These are phyloP conservation scores for Cantharellus anzutake DNA, from an alignment of 768 basidiomycete species.

Conservation along the genomic window DNA sequence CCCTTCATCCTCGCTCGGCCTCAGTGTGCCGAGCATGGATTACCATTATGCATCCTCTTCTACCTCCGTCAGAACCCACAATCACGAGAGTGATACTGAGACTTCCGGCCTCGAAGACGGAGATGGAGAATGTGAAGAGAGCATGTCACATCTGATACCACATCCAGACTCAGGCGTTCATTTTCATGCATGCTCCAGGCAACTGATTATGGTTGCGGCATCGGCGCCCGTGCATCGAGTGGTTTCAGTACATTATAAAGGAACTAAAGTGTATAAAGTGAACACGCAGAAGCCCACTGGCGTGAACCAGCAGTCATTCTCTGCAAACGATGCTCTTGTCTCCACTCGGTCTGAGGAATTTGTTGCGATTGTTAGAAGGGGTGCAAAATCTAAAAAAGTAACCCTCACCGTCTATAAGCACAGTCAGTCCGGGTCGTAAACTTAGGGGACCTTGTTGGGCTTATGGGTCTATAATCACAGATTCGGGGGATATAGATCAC, in stretches of 20 bases:
- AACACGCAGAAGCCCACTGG: background rate
- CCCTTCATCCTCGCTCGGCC: background rate
- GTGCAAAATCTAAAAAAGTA: background rate
- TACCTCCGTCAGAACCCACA: too few species aligned
- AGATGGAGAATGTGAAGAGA: background rate
- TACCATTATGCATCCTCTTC: background rate
- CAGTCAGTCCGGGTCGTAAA: background rate
- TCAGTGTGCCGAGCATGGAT: background rate
- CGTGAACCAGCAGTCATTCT: background rate
- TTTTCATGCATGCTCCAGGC: background rate
- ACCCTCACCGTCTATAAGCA: background rate
- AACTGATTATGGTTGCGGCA: background rate
- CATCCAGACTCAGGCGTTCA: background rate
- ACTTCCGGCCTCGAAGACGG: background rate
- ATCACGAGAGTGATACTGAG: too few species aligned
- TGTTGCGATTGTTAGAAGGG: background rate
- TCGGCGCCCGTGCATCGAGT: background rate
- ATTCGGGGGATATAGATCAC: background rate
- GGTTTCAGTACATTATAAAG: background rate
- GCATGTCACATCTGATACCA: background rate
- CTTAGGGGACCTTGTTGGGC: background rate
- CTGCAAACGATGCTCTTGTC: background rate
- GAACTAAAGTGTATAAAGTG: background rate
- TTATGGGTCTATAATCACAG: background rate
- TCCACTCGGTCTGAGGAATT: background rate